Conservation (phyloP, 495 filamentous ascomycete genomes). For the Astrothelium subdiscretum region DNA sequence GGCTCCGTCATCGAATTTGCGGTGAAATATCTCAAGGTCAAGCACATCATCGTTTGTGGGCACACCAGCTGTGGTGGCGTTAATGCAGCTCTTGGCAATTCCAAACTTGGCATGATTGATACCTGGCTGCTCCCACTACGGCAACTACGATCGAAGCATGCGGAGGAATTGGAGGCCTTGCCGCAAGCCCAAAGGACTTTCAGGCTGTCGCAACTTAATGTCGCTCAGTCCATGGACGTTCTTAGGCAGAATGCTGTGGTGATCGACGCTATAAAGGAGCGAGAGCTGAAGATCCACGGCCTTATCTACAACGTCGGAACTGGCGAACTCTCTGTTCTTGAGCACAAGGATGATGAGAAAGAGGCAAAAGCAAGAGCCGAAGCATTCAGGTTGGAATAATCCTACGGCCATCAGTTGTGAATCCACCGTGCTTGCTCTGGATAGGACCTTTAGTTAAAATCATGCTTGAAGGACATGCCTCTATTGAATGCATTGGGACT, state of each 20-base stretch:
- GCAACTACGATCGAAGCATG: conserved; percentile 43
- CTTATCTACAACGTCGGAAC: conserved; percentile 29
- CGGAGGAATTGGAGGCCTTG: conserved; percentile 37
- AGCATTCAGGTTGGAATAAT: conserved; percentile 10
- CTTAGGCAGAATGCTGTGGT: conserved; percentile 25
- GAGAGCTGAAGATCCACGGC: conserved; percentile 31
- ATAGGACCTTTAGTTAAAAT: background rate
- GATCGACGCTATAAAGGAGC: conserved; percentile 27
- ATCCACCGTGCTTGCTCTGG: background rate
- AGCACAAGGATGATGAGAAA: conserved; percentile 13
- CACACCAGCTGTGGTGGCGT: conserved; percentile 77
- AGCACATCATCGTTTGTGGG: conserved; percentile 75
- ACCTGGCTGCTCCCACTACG: conserved; percentile 68
- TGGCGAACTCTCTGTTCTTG: conserved; percentile 26
- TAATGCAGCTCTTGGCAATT: conserved; percentile 53
- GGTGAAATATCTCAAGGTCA: conserved; percentile 60
- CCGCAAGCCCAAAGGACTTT: conserved; percentile 15
- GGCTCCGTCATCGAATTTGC: conserved; percentile 75
- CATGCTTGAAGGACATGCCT: too few species aligned
- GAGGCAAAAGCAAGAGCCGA: conserved; percentile 4
- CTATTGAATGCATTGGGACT: too few species aligned
- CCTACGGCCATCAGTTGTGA: background rate
- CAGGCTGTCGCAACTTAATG: conserved; percentile 29
- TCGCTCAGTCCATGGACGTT: conserved; percentile 24
- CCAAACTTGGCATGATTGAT: conserved; percentile 61